These are phyloP conservation scores for Mycosphaerelloides madeirae DNA, from an alignment of 2,329 filamentous ascomycete genomes.

Conservation along the genomic window DNA sequence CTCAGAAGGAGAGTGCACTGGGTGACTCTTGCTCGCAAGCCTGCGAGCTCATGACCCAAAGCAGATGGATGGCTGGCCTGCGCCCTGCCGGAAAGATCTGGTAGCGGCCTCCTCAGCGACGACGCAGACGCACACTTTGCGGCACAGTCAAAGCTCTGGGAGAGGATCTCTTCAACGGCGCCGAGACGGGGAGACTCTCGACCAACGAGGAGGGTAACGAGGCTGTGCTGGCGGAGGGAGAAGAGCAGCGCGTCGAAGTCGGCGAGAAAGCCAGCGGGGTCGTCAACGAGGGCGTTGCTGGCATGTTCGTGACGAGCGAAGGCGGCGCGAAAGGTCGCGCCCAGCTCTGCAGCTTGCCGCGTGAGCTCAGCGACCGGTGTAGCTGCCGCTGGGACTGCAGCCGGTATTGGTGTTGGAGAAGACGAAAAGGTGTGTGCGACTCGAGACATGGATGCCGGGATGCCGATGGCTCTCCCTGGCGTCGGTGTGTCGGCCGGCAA, in stretches of 20 bases:
- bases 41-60: not conserved
- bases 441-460: too few species aligned
- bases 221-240: not conserved
- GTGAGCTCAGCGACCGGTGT: too few species aligned
- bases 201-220: not conserved
- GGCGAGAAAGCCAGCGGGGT: not conserved
- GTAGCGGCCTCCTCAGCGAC: not conserved
- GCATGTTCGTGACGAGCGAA: too few species aligned
- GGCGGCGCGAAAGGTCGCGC: too few species aligned
- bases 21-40: not conserved
- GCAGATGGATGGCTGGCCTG: not conserved
- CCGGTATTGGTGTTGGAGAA: too few species aligned
- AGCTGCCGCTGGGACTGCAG: too few species aligned
- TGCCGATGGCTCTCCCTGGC: too few species aligned
- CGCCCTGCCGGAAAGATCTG: not conserved
- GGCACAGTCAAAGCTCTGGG: not conserved
- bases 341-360: too few species aligned
- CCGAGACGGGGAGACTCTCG: not conserved
- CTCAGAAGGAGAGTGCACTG: not conserved
- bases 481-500: too few species aligned
- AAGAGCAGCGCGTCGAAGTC: not conserved
- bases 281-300: not conserved
- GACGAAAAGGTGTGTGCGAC: too few species aligned
- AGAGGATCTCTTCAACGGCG: not conserved
- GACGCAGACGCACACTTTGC: not conserved